These are phyloP conservation scores for Coemansia reversa DNA, from an alignment of 192 early-diverging fungal species.

Conservation along the genomic window DNA sequence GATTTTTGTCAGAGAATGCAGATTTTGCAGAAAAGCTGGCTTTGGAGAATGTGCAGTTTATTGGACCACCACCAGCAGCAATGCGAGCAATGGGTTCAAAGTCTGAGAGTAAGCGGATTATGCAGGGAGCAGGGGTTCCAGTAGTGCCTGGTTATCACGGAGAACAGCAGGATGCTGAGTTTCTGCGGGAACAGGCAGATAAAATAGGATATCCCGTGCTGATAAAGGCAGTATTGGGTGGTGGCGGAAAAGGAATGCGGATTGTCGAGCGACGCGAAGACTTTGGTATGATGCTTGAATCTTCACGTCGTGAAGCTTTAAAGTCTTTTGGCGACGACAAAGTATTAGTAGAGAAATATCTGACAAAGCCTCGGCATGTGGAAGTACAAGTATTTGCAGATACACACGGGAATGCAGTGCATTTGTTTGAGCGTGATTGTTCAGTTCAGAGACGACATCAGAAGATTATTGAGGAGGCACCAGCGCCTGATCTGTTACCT, in stretches of 20 bases:
- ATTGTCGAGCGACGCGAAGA: conserved; percentile 77
- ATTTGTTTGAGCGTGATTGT: conserved; percentile 96
- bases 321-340: conserved; percentile 90
- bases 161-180: conserved; percentile 71
- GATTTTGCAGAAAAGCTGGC: conserved; percentile 78
- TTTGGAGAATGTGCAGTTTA: conserved; percentile 72
- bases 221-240: conserved; percentile 97
- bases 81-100: conserved; percentile 94
- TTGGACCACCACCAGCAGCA: conserved; percentile 85
- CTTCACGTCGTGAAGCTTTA: conserved; percentile 79
- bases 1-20: conserved; percentile 93
- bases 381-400: conserved; percentile 98
- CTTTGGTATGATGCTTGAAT: conserved; percentile 83
- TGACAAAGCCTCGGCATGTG: conserved; percentile 84
- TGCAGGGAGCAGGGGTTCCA: conserved; percentile 84
- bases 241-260: conserved; percentile 97
- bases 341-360: conserved; percentile 90
- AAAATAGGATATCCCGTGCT: conserved; percentile 93
- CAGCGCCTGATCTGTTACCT: conserved; percentile 76
- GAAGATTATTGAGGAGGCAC: conserved; percentile 96
- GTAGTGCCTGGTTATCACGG: conserved; percentile 96
- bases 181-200: conserved; percentile 70
- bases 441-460: conserved; percentile 93
- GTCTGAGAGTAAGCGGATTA: conserved; percentile 90
- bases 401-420: conserved; percentile 79